A percentile compares a stretch with the other conserved stretches of the same genome.
These are phyloP conservation scores for Fusarium circinatum DNA, from an alignment of 2,329 filamentous ascomycete species.

Conservation along the genomic window DNA sequence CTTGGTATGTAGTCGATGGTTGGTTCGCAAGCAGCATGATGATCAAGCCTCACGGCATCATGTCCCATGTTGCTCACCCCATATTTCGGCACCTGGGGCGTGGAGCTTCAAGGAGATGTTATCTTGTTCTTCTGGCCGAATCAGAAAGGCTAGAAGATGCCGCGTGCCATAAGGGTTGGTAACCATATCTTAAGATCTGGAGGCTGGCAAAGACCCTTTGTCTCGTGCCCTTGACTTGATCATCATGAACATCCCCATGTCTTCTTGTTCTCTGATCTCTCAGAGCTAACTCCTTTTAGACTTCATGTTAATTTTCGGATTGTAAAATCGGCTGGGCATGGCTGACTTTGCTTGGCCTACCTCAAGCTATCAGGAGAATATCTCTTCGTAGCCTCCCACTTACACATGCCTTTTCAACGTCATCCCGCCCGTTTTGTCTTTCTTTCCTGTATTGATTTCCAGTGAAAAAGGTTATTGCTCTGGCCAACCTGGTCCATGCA, in stretches of 20 bases:
- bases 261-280: background rate
- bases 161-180: conserved; percentile 12
- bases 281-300: background rate
- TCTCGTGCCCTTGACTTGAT: background rate
- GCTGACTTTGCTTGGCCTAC: background rate
- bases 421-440: background rate
- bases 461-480: background rate
- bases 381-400: conserved; percentile 2
- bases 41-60: conserved; percentile 1
- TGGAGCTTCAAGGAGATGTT: background rate
- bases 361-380: background rate
- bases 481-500: background rate
- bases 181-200: background rate
- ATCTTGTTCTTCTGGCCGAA: conserved; percentile 8
- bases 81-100: conserved; percentile 2
- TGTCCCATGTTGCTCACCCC: background rate
- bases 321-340: background rate
- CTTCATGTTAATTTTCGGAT: background rate
- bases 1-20: background rate
- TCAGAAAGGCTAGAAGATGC: background rate
- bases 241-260: background rate
- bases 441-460: background rate
- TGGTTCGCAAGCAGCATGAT: background rate
- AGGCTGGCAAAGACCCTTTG: conserved; percentile 3
- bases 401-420: background rate